Conservation (phyloP, 208 protist genomes). For the Chromosphaera perkinsii region DNA sequence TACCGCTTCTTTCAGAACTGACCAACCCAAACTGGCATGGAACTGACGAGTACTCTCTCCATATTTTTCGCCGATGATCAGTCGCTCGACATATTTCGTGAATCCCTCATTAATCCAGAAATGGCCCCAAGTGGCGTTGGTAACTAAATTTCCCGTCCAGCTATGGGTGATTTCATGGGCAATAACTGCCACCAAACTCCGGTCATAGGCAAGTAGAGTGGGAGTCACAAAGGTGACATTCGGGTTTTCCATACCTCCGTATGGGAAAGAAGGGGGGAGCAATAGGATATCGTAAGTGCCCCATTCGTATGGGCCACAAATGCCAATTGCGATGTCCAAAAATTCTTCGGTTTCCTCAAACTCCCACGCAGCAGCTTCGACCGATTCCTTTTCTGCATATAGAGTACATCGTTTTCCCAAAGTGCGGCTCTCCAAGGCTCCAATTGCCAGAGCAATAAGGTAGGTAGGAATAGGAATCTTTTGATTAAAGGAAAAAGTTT, state of each 20-base stretch:
- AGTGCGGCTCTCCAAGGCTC: conserved; percentile 31
- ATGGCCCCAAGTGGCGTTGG: conserved; percentile 54
- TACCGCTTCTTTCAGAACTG: conserved; percentile 43
- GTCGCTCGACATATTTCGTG: conserved; percentile 63
- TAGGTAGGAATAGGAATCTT: conserved; percentile 51
- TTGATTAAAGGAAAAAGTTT: conserved; percentile 38
- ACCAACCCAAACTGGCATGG: conserved; percentile 44
- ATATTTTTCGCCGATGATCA: conserved; percentile 53
- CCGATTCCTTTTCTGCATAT: conserved; percentile 47
- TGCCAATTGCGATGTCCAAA: conserved; percentile 39
- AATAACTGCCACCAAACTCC: conserved; percentile 59
- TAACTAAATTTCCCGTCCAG: conserved; percentile 71
- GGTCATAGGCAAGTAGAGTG: conserved; percentile 69
- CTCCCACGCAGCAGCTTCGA: conserved; percentile 62
- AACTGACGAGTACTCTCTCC: conserved; percentile 49
- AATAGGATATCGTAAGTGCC: conserved; percentile 67
- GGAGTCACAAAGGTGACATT: conserved; percentile 54
- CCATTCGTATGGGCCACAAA: conserved; percentile 64
- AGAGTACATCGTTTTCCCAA: conserved; percentile 21
- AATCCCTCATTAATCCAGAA: conserved; percentile 73
- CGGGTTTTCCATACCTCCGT: conserved; percentile 72
- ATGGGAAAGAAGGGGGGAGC: conserved; percentile 73
- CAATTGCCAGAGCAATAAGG: conserved; percentile 60
- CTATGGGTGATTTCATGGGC: conserved; percentile 71
- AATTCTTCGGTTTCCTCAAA: conserved; percentile 73